A percentile compares a stretch with the other conserved stretches of the same genome.
Conservation (phyloP, 2,329 filamentous ascomycete species). For the Sphaerulina vaccinii region DNA sequence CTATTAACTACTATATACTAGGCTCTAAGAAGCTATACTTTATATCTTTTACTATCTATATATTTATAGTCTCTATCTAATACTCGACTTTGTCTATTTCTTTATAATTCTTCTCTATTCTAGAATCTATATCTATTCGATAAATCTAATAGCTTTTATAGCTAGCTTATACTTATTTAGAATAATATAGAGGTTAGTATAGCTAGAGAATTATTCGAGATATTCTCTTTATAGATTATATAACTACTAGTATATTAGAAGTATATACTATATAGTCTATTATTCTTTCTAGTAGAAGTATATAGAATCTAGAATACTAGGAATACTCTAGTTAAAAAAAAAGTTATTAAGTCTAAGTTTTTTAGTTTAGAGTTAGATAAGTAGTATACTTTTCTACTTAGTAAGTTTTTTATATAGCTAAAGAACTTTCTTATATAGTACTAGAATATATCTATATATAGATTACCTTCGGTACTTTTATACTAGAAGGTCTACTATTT, state of each 20-base stretch:
- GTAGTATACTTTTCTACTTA: not conserved
- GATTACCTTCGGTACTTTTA: not conserved
- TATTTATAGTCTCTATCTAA: slow-evolving; percentile 17
- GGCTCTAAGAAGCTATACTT: slow-evolving; percentile 15
- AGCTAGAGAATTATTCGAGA: not conserved
- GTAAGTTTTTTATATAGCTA: not conserved
- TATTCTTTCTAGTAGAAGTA: slow-evolving; percentile 14
- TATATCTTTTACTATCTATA: slow-evolving; percentile 11
- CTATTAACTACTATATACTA: slow-evolving; percentile 11
- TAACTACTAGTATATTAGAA: slow-evolving; percentile 16
- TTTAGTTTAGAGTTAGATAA: not conserved
- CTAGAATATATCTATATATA: not conserved
- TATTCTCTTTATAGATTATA: slow-evolving; percentile 16
- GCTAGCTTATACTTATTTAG: slow-evolving; percentile 21
- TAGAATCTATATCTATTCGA: slow-evolving; percentile 18
- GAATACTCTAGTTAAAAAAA: slow-evolving; percentile 6
- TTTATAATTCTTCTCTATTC: slow-evolving; percentile 16
- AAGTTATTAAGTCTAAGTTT: slow-evolving; percentile 17
- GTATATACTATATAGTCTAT: slow-evolving; percentile 20
- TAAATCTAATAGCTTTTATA: slow-evolving; percentile 18
- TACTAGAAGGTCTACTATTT: not conserved
- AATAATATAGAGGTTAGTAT: slow-evolving; percentile 15
- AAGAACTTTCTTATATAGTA: not conserved
- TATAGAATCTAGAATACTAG: slow-evolving; percentile 12
- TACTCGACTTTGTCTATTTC: slow-evolving; percentile 16